Conservation (phyloP, 169 alveolate genomes). For the Plasmodium knowlesi region DNA sequence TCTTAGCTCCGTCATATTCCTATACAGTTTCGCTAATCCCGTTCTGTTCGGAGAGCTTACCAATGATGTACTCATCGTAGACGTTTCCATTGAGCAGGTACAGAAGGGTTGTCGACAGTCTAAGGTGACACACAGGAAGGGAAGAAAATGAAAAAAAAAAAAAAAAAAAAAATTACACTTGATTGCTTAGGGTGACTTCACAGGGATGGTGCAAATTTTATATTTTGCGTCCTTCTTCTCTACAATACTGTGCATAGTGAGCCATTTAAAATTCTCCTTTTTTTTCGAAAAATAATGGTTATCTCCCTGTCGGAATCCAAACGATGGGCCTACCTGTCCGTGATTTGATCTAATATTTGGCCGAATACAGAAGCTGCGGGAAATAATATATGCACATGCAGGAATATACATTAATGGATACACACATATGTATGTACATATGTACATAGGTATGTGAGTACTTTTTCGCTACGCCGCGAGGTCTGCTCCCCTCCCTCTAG, state of each 20-base stretch:
- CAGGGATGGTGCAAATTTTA: neutral
- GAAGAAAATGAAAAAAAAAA: neutral
- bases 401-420: neutral
- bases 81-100: slow-evolving; percentile 66
- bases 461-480: neutral
- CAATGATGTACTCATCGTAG: slow-evolving; percentile 37
- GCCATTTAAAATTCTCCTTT: neutral
- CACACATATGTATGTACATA: slow-evolving; percentile 1
- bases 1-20: neutral
- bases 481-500: neutral
- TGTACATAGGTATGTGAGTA: neutral
- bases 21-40: neutral
- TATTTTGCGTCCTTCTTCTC: neutral
- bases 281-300: neutral
- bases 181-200: too few relatives aligned
- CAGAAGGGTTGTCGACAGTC: slow-evolving; percentile 65
- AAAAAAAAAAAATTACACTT: neutral
- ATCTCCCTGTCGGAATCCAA: neutral
- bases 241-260: neutral
- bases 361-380: slow-evolving; percentile 68
- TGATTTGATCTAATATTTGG: slow-evolving; percentile 72
- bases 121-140: neutral
- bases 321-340: slow-evolving; percentile 63
- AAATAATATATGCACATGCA: neutral
- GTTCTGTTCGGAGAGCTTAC: slow-evolving; percentile 12